Evolutionary conservation across 208 protist genomes (phyloP).

Genomic region (Wallacemonas collosoma): DNA sequence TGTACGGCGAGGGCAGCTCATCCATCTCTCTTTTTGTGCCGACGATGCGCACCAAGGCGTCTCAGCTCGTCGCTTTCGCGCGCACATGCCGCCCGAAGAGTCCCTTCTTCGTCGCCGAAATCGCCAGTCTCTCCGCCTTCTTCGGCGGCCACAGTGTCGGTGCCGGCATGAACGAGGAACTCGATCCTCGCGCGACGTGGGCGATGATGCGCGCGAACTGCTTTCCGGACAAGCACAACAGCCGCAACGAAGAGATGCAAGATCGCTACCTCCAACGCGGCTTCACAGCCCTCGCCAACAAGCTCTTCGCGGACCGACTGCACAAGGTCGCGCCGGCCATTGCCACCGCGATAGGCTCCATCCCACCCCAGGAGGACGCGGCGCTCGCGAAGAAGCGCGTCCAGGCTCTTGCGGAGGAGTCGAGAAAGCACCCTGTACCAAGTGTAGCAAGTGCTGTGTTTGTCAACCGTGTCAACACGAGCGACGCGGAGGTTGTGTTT

Average conservation of each 20-base stretch:
- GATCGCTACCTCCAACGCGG: conserved; percentile 77
- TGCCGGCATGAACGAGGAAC: conserved; percentile 54
- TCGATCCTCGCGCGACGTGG: conserved; percentile 80
- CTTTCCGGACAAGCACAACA: conserved; percentile 50
- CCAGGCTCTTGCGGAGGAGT: conserved; percentile 39
- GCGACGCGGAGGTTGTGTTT: conserved; percentile 90
- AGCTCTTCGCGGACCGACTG: conserved; percentile 87
- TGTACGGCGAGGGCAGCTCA: conserved; percentile 90
- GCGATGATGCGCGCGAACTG: conserved; percentile 74
- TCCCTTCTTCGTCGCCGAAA: conserved; percentile 88
- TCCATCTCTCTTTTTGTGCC: conserved; percentile 91
- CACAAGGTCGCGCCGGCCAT: conserved; percentile 78
- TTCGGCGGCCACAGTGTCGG: conserved; percentile 66
- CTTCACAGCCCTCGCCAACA: conserved; percentile 86
- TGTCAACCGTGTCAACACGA: conserved; percentile 87
- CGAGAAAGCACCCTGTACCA: conserved; percentile 61
- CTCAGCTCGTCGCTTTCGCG: conserved; percentile 87
- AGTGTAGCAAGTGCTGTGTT: conserved; percentile 70
- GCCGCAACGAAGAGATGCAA: conserved; percentile 65
- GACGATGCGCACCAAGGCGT: conserved; percentile 62
- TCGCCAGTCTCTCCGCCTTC: conserved; percentile 74
- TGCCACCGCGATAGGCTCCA: conserved; percentile 73
- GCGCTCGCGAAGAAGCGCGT: conserved; percentile 35
- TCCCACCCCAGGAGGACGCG: conserved; percentile 65
- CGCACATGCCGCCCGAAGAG: conserved; percentile 89